Evolutionary conservation across 805 yeast species (phyloP).

Genomic region (Suhomyces kilbournensis): DNA sequence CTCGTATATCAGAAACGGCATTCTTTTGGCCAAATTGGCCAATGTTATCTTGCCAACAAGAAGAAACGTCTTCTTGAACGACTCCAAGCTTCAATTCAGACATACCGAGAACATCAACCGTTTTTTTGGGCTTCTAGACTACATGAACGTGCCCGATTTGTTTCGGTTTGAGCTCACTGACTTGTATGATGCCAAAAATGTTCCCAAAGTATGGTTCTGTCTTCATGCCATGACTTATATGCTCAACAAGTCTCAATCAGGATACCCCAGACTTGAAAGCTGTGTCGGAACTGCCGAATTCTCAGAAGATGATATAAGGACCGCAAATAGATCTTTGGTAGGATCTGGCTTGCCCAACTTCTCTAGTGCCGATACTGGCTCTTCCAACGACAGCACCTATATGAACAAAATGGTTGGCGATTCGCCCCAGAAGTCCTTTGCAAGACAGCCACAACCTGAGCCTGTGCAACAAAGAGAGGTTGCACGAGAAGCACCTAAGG

Average conservation of each 20-base stretch:
- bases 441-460: not conserved
- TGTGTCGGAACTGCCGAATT: slow-evolving; percentile 64
- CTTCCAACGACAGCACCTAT: slow-evolving; percentile 10
- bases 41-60: slow-evolving; percentile 63
- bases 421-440: slow-evolving; percentile 5
- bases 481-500: not conserved
- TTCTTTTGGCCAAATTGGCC: slow-evolving; percentile 75
- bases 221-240: slow-evolving; percentile 83
- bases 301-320: slow-evolving; percentile 62
- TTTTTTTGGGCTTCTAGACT: slow-evolving; percentile 69
- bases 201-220: slow-evolving; percentile 92
- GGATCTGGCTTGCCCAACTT: slow-evolving; percentile 80
- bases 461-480: not conserved
- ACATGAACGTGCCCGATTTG: slow-evolving; percentile 76
- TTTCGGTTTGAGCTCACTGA: slow-evolving; percentile 92
- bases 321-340: slow-evolving; percentile 64
- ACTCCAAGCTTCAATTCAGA: slow-evolving; percentile 64
- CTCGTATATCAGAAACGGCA: slow-evolving; percentile 77
- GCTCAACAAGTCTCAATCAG: slow-evolving; percentile 51
- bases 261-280: slow-evolving; percentile 59
- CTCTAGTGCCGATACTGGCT: slow-evolving; percentile 35
- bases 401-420: slow-evolving; percentile 16
- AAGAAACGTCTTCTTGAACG: slow-evolving; percentile 57
- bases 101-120: slow-evolving; percentile 91
- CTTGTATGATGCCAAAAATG: slow-evolving; percentile 83